Conservation (phyloP, 2,329 filamentous ascomycete genomes). For the Xylaria sp. region DNA sequence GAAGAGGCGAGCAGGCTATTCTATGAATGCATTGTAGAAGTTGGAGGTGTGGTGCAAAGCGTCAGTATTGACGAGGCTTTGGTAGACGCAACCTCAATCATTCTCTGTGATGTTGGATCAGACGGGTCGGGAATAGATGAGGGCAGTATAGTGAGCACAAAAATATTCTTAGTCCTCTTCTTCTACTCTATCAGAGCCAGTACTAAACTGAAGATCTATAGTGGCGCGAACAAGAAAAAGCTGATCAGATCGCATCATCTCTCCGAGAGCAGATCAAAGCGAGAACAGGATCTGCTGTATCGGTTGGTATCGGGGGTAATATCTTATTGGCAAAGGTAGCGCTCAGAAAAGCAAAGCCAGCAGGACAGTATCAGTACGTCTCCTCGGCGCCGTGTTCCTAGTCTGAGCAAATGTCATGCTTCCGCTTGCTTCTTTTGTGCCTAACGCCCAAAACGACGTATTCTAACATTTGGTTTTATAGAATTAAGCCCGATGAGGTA, state of each 20-base stretch:
- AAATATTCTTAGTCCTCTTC: neutral
- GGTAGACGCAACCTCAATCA: conserved; percentile 77
- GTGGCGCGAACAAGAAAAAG: conserved; percentile 79
- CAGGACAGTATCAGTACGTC: conserved; percentile 76
- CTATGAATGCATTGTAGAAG: conserved; percentile 80
- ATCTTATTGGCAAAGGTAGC: conserved; percentile 92
- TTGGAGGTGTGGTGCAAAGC: conserved; percentile 87
- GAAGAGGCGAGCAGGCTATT: conserved; percentile 89
- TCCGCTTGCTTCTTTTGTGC: neutral
- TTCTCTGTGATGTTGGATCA: conserved; percentile 68
- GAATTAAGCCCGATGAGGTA: conserved; percentile 77
- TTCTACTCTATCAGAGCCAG: too few species aligned
- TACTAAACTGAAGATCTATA: neutral
- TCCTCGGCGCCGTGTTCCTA: neutral
- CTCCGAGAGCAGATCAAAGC: conserved; percentile 74
- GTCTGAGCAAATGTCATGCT: neutral
- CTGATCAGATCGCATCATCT: conserved; percentile 69
- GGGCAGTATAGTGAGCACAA: conserved; percentile 60
- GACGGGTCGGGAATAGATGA: conserved; percentile 70
- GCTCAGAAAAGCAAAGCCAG: conserved; percentile 89
- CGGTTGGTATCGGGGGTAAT: conserved; percentile 89
- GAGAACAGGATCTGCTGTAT: conserved; percentile 84
- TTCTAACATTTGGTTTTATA: neutral
- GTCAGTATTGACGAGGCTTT: conserved; percentile 97
- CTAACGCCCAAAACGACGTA: neutral